Conservation (phyloP, 2,329 filamentous ascomycete species). For the Cordyceps farinosa region DNA sequence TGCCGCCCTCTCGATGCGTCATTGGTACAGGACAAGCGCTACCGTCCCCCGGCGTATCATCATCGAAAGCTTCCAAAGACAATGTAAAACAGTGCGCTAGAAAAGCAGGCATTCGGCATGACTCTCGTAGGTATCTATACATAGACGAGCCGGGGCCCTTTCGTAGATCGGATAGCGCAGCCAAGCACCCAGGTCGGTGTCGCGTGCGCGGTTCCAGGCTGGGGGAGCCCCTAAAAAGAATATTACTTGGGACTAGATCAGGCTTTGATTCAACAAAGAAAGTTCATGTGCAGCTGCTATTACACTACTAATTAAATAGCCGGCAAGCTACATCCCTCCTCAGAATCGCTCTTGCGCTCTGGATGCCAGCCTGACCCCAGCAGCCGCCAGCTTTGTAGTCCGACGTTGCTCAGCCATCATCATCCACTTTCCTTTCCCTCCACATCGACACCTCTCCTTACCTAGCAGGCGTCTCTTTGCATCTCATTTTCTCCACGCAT, state of each 20-base stretch:
- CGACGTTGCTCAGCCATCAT: not conserved
- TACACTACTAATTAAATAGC: not conserved
- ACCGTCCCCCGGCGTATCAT: not conserved
- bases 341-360: not conserved
- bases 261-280: not conserved
- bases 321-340: not conserved
- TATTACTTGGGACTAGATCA: not conserved
- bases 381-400: not conserved
- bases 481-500: not conserved
- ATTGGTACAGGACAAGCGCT: not conserved
- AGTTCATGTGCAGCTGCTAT: not conserved
- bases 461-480: not conserved
- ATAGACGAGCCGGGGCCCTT: not conserved
- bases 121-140: not conserved
- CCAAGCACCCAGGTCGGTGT: not conserved
- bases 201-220: not conserved
- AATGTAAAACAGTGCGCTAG: no score
- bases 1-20: not conserved
- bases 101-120: no score
- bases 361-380: not conserved
- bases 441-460: not conserved
- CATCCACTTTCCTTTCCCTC: constrained; percentile 2
- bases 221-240: not conserved
- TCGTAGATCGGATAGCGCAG: not conserved
- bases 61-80: no score